phyloP scores from a whole-genome alignment of 2,329 filamentous ascomycete genomes.

The Nemania diffusa region DNA sequence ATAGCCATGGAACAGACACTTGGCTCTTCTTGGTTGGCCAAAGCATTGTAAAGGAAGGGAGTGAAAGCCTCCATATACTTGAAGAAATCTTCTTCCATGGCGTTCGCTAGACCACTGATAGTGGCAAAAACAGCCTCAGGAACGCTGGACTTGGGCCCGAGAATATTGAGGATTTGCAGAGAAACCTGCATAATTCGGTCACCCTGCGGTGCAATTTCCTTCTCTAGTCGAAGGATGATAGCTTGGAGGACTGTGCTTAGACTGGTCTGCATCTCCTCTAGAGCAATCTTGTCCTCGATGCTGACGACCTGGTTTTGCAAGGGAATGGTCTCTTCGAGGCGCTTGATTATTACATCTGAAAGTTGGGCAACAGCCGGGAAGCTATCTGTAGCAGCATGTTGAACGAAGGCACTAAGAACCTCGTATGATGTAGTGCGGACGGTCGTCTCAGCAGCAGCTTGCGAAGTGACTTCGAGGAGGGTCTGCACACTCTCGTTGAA shows the following conservation, averaged over 20 bases:
- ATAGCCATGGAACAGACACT: conserved; percentile 97
- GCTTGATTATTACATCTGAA: conserved; percentile 88
- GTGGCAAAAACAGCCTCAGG: conserved; percentile 94
- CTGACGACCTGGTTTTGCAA: conserved; percentile 95
- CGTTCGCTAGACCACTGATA: conserved; percentile 89
- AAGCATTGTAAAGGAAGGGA: conserved; percentile 91
- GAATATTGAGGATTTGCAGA: conserved; percentile 80
- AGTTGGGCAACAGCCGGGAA: conserved; percentile 82
- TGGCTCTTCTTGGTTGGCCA: conserved; percentile 95
- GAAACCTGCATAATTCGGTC: conserved; percentile 94
- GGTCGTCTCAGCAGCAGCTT: conserved; percentile 83
- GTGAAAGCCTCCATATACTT: conserved; percentile 98
- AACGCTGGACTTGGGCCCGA: conserved; percentile 88
- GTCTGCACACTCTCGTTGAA: conserved; percentile 93
- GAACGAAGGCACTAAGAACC: conserved; percentile 93
- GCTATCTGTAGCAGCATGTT: conserved; percentile 88
- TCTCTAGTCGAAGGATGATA: conserved; percentile 90
- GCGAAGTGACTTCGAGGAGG: conserved; percentile 85
- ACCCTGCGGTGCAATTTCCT: conserved; percentile 87
- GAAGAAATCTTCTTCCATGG: conserved; percentile 89
- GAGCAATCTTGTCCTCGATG: conserved; percentile 92
- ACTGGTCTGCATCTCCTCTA: conserved; percentile 98
- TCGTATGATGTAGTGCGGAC: conserved; percentile 97
- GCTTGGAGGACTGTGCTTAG: conserved; percentile 90
- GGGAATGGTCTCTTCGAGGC: conserved; percentile 87